Evolutionary conservation across 495 filamentous ascomycete genomes (phyloP), one percentile per base, ranked within the genome.

Genomic region (Filosporella fistucella): DNA sequence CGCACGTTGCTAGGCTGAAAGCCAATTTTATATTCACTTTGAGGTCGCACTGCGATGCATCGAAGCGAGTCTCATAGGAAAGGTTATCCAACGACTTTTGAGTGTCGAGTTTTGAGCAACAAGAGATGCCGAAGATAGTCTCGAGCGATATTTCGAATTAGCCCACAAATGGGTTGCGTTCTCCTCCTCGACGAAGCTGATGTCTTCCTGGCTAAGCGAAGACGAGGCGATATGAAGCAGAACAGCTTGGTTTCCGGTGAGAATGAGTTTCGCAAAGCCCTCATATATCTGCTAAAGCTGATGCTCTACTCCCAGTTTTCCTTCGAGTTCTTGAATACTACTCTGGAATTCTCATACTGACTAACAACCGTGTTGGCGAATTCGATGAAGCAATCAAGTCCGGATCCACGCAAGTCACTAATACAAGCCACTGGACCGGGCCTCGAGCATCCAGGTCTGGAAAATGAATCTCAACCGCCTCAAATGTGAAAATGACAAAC

Each of bases 341-440:
- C 55, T 45, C 61, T 28, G 67, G 65, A 4, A 66, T 69, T 24
- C 54, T 68, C 13, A 59, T 68, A 67, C 62, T 89, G 4, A 88
- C 85, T 0, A 89, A 85, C 14, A 89, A 90, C 57, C 80, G 84
- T 3, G 54, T 70, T 7, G 62, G 58, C 0, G 49, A 47, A 10
- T 68, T 75, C 57, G 70, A 76, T 49, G 61, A 73, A 30, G 65
- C 67, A 17, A 65, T 76, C 52, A 54, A 65, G n/a, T 69, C 24
- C 60, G 69, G 1, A 68, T 75, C 33, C 69, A 76, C n/a, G n/a
- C n/a, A n/a, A n/a, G n/a, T n/a, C n/a, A n/a, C n/a, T n/a, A n/a
- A n/a, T n/a, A n/a, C n/a, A n/a, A n/a, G n/a, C n/a, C n/a, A n/a
- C n/a, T n/a, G n/a, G n/a, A n/a, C n/a, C n/a, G n/a, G n/a, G n/a